Percentiles rank a stretch among this genome's conserved stretches.
Conservation (phyloP, 306 rosid species). For the Quercus robur region DNA sequence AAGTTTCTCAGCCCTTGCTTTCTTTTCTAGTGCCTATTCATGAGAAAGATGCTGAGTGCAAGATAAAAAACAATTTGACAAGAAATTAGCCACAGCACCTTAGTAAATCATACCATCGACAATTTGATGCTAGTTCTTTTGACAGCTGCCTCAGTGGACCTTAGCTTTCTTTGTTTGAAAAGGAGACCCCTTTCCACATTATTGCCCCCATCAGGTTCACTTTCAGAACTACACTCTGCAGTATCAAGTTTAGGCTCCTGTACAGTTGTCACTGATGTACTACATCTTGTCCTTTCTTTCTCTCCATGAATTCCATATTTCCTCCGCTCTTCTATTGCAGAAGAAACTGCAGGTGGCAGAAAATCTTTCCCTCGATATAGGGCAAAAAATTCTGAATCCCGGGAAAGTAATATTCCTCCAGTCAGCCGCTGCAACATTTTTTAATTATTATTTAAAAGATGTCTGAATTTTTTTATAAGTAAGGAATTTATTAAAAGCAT, state of each 20-base stretch:
- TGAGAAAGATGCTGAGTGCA: slow-evolving; percentile 20
- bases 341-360: slow-evolving; percentile 76
- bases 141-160: slow-evolving; percentile 39
- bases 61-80: slow-evolving; percentile 11
- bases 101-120: slow-evolving; percentile 55
- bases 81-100: slow-evolving; percentile 22
- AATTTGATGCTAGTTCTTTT: slow-evolving; percentile 63
- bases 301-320: slow-evolving; percentile 30
- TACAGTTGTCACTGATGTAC: slow-evolving; percentile 17
- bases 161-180: slow-evolving; percentile 27
- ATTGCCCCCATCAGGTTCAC: slow-evolving; percentile 22
- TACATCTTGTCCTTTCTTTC: slow-evolving; percentile 31
- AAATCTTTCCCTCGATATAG: slow-evolving; percentile 92
- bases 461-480: background rate
- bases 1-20: slow-evolving; percentile 65
- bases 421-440: slow-evolving; percentile 62
- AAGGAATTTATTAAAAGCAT: no score
- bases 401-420: slow-evolving; percentile 84
- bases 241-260: slow-evolving; percentile 27
- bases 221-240: slow-evolving; percentile 28
- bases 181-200: slow-evolving; percentile 25
- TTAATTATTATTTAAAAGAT: background rate
- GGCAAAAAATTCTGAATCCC: slow-evolving; percentile 72
- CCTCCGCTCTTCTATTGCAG: slow-evolving; percentile 83
- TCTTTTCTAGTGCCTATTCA: slow-evolving; percentile 72